Conservation (phyloP, 2,329 filamentous ascomycete species). For the Aureobasidium melanogenum region DNA sequence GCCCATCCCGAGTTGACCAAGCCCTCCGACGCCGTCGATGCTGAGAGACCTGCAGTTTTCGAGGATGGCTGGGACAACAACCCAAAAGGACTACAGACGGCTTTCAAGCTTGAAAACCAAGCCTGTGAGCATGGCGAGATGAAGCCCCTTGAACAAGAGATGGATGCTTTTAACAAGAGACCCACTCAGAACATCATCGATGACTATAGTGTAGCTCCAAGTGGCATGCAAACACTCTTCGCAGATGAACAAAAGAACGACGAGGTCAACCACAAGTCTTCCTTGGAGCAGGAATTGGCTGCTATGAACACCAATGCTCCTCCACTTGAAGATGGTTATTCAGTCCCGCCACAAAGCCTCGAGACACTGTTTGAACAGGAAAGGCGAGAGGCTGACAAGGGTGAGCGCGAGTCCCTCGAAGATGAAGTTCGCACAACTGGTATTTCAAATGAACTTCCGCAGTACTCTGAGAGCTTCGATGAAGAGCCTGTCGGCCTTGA, state of each 20-base stretch:
- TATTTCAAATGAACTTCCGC: background rate
- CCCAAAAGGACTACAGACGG: slow-evolving; percentile 4
- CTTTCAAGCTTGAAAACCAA: slow-evolving; percentile 4
- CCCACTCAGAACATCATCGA: background rate
- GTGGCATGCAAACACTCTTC: slow-evolving; percentile 43
- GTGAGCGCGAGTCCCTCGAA: slow-evolving; percentile 5
- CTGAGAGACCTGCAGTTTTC: slow-evolving; percentile 1
- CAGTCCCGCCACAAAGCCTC: slow-evolving; percentile 7
- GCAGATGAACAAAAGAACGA: slow-evolving; percentile 29
- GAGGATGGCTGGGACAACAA: slow-evolving; percentile 2
- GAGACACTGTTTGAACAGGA: slow-evolving; percentile 13
- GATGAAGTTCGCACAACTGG: background rate
- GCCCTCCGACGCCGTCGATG: background rate
- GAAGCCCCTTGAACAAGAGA: slow-evolving; percentile 16
- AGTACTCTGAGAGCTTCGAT: background rate
- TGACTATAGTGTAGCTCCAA: slow-evolving; percentile 22
- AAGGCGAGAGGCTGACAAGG: background rate
- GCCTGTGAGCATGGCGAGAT: background rate
- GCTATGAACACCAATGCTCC: slow-evolving; percentile 3
- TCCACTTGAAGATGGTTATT: slow-evolving; percentile 1
- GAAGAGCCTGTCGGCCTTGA: slow-evolving; percentile 38
- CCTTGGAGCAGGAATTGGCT: slow-evolving; percentile 15
- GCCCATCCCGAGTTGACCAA: background rate
- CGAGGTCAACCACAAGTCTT: background rate
- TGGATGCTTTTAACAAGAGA: slow-evolving; percentile 4